Conservation (phyloP, 2,329 filamentous ascomycete species). For the Penicillium sp. region DNA sequence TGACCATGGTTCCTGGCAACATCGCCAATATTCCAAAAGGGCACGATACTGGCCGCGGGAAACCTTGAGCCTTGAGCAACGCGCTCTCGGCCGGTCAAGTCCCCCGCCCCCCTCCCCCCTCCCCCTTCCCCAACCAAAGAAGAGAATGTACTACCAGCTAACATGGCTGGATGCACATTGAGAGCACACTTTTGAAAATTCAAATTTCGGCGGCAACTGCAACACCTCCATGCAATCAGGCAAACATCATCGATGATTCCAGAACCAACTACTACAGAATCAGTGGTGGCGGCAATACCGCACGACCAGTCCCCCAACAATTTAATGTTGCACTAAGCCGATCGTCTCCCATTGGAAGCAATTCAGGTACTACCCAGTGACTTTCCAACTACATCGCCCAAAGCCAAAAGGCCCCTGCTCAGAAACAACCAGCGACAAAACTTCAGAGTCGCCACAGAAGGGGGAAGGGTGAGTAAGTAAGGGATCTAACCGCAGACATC, state of each 20-base stretch:
- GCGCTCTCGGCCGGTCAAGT: background rate
- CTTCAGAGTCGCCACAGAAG: background rate
- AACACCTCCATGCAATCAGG: background rate
- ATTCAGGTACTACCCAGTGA: conserved; percentile 22
- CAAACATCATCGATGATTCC: background rate
- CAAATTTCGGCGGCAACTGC: background rate
- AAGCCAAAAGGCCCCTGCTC: conserved; percentile 10
- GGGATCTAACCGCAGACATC: background rate
- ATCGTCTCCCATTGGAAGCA: conserved; percentile 1
- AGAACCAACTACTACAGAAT: conserved; percentile 13
- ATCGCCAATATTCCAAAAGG: background rate
- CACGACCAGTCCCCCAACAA: conserved; percentile 22
- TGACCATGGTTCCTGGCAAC: background rate
- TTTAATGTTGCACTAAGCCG: conserved; percentile 6
- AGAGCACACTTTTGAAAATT: background rate
- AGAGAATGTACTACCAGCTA: background rate
- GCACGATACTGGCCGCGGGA: background rate
- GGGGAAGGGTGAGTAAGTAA: background rate
- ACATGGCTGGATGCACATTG: background rate
- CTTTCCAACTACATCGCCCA: conserved; percentile 16
- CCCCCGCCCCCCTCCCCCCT: background rate
- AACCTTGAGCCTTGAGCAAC: background rate
- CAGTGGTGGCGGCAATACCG: conserved; percentile 26
- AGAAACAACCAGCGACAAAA: background rate
- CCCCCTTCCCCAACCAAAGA: too few species aligned